These are phyloP conservation scores for Boletus sp. DNA, from an alignment of 1,284 basidiomycete genomes.

Conservation along the genomic window DNA sequence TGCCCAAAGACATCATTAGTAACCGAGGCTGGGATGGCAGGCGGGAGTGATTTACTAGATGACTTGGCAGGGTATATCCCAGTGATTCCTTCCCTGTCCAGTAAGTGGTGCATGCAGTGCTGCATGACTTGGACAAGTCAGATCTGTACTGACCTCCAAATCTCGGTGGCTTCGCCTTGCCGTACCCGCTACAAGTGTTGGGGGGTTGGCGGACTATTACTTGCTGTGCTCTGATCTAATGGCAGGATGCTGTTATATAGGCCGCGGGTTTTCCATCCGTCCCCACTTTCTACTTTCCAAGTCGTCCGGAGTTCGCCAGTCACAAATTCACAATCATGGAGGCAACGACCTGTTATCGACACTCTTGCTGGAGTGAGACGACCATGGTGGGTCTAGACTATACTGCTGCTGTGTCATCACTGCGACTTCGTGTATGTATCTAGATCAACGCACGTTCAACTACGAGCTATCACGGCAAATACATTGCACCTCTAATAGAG, in stretches of 20 bases:
- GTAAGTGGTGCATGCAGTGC: too few relatives aligned
- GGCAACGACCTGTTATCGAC: background rate
- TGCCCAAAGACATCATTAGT: conserved; percentile 2
- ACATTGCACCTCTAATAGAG: conserved; percentile 3
- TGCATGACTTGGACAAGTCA: background rate
- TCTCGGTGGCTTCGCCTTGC: conserved; percentile 2
- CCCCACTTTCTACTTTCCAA: background rate
- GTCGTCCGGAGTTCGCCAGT: too few relatives aligned
- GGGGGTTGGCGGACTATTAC: background rate
- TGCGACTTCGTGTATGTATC: background rate
- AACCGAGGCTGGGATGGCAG: background rate
- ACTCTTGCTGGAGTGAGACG: background rate
- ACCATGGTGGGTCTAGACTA: conserved; percentile 16
- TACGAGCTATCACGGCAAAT: conserved; percentile 2
- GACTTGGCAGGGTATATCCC: background rate
- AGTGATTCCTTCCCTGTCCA: too few relatives aligned
- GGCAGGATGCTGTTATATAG: conserved; percentile 23
- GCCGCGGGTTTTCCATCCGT: conserved; percentile 5
- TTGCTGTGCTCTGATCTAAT: conserved; percentile 27
- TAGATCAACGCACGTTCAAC: conserved; percentile 13
- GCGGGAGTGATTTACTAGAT: background rate
- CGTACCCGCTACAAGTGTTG: conserved; percentile 7
- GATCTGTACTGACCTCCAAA: background rate
- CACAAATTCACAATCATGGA: conserved; percentile 12
- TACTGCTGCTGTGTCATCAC: background rate